Base-by-base conservation (phyloP, 2,329 filamentous ascomycete species). In the Botrytis sinoallii region DNA sequence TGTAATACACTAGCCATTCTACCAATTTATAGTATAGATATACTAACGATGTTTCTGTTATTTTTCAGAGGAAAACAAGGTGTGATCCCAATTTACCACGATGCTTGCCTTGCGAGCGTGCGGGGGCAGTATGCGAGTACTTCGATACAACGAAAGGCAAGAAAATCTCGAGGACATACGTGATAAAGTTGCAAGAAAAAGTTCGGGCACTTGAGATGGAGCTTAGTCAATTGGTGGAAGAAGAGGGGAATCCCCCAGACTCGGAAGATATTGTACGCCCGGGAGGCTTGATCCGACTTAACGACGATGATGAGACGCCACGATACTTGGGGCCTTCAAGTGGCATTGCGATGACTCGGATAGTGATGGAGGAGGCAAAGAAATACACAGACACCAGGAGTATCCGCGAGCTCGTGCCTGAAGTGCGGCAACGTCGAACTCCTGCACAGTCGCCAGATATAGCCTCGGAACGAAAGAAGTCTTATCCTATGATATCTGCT, bases 321-420 rank as follows among this genome's bases (percentile, higher is more conserved):
- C 93, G 95, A 76, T 98, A 96, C 81, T 86, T 99, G 4, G 96
- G 96, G 0, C 93, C 96, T 4, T 97, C 95, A 67, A 98, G 95
- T 82, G 96, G 95, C 74, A 97, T 98, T 79, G 93, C 94, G 80
- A 97, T 98, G 85, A 97, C 95, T 20, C 90, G 95, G 44, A 87
- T 98, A 77, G 91, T 99, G 18, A 98, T 99, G 92, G 95, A 98
- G 82, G 90, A 97, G 83, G 95, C 95, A 71, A 98, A 97, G 84
- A 92, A 94, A 76, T 97, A 95, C 80, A 97, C 94, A 40, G 92
- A 96, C 79, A 92, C 94, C 8, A 93, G 94, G 82, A 94, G 92
- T 77, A 98, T 98, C 81, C 94, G 94, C 74, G 94, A 98, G 78
- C 90, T 98, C 68, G 93, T 98, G 46, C 93, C 95, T 5, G 92